These are phyloP conservation scores for Umbelopsis sp. DNA, from an alignment of 192 early-diverging fungal genomes.

Conservation along the genomic window DNA sequence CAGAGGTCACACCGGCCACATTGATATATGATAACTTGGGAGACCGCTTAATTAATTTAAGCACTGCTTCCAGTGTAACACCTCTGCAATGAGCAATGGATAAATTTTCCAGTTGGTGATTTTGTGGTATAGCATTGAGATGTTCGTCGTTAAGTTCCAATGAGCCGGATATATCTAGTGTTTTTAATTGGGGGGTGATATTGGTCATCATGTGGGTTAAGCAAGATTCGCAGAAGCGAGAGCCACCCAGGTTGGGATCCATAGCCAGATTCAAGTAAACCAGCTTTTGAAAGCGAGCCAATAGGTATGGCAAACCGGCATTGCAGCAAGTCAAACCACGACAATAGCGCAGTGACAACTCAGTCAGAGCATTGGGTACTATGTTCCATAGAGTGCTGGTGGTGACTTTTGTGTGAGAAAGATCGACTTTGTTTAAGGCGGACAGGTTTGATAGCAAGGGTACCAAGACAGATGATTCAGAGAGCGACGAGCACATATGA, in stretches of 20 bases:
- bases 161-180: slow-evolving; percentile 5
- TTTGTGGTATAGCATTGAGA: background rate
- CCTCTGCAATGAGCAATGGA: slow-evolving; percentile 5
- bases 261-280: slow-evolving; percentile 4
- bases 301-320: background rate
- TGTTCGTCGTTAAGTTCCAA: background rate
- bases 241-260: slow-evolving; percentile 1
- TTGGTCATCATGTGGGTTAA: background rate
- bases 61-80: background rate
- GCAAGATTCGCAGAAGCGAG: slow-evolving; percentile 5
- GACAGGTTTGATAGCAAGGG: background rate
- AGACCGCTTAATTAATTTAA: background rate
- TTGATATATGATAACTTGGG: background rate
- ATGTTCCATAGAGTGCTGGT: slow-evolving; percentile 1
- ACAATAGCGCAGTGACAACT: background rate
- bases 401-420: slow-evolving; percentile 7
- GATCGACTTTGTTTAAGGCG: background rate
- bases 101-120: background rate
- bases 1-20: background rate
- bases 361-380: background rate
- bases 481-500: slow-evolving; percentile 10
- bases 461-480: background rate
- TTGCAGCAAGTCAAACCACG: slow-evolving; percentile 13
- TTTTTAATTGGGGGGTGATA: background rate
- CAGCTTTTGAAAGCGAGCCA: background rate